Percentiles rank a stretch among this genome's conserved stretches.
These are phyloP conservation scores for Juncus inflexus DNA, from an alignment of 176 grass and related monocot genomes.

Conservation along the genomic window DNA sequence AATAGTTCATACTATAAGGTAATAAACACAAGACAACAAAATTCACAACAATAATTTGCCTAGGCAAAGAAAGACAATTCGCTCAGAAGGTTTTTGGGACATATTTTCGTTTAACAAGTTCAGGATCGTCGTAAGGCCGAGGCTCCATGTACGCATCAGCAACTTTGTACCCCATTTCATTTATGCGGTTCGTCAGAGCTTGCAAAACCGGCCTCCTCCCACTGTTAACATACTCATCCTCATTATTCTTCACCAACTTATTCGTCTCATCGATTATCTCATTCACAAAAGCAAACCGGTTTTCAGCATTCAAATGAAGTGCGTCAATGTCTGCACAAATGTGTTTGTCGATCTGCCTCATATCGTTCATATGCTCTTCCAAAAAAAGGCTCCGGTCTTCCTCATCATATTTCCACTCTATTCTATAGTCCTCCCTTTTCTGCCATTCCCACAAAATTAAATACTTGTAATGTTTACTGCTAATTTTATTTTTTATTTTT, in stretches of 20 bases:
- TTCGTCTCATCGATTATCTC: constrained; percentile 4
- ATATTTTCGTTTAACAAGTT: no score
- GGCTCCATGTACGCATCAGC: constrained; percentile 11
- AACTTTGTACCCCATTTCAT: not conserved
- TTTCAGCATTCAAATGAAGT: constrained; percentile 8
- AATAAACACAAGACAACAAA: no score
- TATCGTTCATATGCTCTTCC: not conserved
- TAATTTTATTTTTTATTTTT: not conserved
- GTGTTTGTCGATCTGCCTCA: not conserved
- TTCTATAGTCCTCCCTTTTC: constrained; percentile 4
- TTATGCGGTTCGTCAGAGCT: constrained; percentile 18
- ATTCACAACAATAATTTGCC: no score
- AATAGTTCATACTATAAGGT: no score
- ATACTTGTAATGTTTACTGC: not conserved
- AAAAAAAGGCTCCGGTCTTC: not conserved
- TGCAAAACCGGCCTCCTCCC: constrained; percentile 10
- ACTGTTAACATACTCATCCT: not conserved
- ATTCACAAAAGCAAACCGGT: not conserved
- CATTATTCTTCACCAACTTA: not conserved
- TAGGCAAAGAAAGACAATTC: no score
- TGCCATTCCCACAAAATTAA: constrained; percentile 1
- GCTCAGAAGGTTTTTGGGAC: no score
- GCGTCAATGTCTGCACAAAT: constrained; percentile 9
- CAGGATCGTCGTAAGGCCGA: not conserved
- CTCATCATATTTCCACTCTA: not conserved